Conservation (phyloP, 306 rosid species). For the Malus orientalis region DNA sequence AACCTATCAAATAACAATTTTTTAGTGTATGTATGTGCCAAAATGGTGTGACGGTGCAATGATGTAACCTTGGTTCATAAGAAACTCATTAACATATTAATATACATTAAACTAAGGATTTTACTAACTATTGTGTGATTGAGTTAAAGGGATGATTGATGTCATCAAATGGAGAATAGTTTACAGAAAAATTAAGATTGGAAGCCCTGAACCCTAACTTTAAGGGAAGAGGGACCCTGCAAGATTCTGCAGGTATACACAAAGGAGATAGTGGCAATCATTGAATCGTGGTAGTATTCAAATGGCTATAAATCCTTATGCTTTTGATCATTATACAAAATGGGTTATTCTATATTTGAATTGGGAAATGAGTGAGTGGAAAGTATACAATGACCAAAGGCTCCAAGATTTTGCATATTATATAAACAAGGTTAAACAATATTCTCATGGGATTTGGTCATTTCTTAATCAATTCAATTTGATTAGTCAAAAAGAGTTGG, state of each 20-base stretch:
- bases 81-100: constrained; percentile 14
- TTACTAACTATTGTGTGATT: neutral
- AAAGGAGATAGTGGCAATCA: constrained; percentile 51
- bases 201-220: constrained; percentile 37
- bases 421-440: neutral
- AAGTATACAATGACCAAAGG: constrained; percentile 16
- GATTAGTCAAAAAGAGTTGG: constrained; percentile 54
- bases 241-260: constrained; percentile 20
- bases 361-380: constrained; percentile 16
- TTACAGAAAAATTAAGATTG: constrained; percentile 13
- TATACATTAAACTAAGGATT: neutral
- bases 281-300: constrained; percentile 41
- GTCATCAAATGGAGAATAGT: constrained; percentile 32
- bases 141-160: constrained; percentile 32
- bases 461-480: neutral
- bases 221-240: constrained; percentile 43
- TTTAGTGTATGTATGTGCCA: neutral
- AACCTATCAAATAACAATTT: too few species aligned
- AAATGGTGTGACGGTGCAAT: neutral
- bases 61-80: constrained; percentile 19
- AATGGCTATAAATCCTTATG: constrained; percentile 14
- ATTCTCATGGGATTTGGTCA: constrained; percentile 5
- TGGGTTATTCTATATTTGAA: neutral
- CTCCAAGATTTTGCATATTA: constrained; percentile 7
- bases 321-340: constrained; percentile 4